A percentile compares a stretch with the other conserved stretches of the same genome.
These are phyloP conservation scores for Colletotrichum karsti DNA, from an alignment of 2,329 filamentous ascomycete species.

Conservation along the genomic window DNA sequence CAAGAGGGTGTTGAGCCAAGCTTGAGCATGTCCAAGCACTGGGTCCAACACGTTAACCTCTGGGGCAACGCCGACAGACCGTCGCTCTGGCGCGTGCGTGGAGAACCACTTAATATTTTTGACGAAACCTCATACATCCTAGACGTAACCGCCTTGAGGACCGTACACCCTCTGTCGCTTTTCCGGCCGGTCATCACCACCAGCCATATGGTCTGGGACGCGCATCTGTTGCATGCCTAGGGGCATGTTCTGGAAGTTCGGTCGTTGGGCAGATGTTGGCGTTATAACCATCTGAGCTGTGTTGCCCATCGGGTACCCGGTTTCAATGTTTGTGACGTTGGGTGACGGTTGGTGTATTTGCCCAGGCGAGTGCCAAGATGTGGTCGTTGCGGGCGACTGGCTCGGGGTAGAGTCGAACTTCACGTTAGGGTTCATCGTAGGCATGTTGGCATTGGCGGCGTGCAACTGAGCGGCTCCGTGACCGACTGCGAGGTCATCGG, in stretches of 20 bases:
- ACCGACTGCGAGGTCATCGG: constrained; percentile 48
- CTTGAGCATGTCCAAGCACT: too few species aligned
- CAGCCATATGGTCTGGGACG: constrained; percentile 40
- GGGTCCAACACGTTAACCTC: too few species aligned
- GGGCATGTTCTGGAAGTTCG: constrained; percentile 48
- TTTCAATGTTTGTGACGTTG: constrained; percentile 48
- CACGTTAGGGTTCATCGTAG: constrained; percentile 39
- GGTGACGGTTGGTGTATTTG: constrained; percentile 61
- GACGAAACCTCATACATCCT: background rate
- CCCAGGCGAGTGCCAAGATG: constrained; percentile 60
- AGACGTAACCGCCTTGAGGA: constrained; percentile 50
- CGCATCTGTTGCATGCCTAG: constrained; percentile 41
- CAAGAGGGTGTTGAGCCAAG: too few species aligned
- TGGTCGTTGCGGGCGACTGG: constrained; percentile 57
- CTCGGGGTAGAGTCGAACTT: constrained; percentile 65
- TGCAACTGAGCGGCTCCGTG: constrained; percentile 39
- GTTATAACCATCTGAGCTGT: constrained; percentile 48
- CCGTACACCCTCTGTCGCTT: constrained; percentile 62
- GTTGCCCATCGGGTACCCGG: constrained; percentile 55
- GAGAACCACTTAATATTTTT: background rate
- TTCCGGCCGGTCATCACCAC: constrained; percentile 53
- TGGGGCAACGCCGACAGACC: background rate
- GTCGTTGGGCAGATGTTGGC: constrained; percentile 34
- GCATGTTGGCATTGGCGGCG: constrained; percentile 44
- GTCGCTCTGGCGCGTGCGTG: background rate